Evolutionary conservation across 768 basidiomycete genomes (phyloP).

Genomic region (Russula ochroleuca): DNA sequence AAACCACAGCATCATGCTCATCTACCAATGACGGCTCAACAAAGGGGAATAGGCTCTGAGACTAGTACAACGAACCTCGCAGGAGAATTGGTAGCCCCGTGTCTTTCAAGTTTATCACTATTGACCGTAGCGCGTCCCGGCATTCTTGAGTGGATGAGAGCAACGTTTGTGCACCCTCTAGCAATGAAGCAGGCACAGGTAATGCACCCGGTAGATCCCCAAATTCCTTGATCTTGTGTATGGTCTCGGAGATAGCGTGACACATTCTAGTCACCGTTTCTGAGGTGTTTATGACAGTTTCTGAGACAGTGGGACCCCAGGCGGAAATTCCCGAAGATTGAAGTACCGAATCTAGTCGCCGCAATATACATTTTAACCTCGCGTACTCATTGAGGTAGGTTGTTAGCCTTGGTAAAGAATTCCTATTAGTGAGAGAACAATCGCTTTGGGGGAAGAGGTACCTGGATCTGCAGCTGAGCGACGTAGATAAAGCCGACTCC

Average conservation of each 20-base stretch:
- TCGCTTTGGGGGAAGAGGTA: slow-evolving; percentile 39
- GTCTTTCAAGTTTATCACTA: slow-evolving; percentile 1
- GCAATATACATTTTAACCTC: slow-evolving; percentile 11
- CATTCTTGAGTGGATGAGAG: slow-evolving; percentile 10
- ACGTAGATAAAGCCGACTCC: slow-evolving; percentile 72
- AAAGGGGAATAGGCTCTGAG: too few relatives aligned
- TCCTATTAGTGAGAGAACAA: slow-evolving; percentile 5
- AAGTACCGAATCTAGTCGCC: slow-evolving; percentile 16
- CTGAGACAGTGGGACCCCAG: not conserved
- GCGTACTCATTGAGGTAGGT: slow-evolving; percentile 6
- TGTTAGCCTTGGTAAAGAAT: slow-evolving; percentile 10
- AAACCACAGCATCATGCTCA: slow-evolving; percentile 10
- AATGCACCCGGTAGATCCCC: slow-evolving; percentile 9
- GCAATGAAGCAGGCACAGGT: slow-evolving; percentile 2
- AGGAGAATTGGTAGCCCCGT: slow-evolving; percentile 11
- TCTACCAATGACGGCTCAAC: slow-evolving; percentile 12
- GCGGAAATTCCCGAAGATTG: slow-evolving; percentile 25
- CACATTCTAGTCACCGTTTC: slow-evolving; percentile 16
- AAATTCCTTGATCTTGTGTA: slow-evolving; percentile 16
- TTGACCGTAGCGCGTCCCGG: not conserved
- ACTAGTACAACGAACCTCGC: slow-evolving; percentile 10
- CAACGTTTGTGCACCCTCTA: slow-evolving; percentile 12
- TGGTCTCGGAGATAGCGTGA: slow-evolving; percentile 19
- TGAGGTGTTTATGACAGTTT: not conserved
- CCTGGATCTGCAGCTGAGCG: slow-evolving; percentile 59